phyloP scores from a whole-genome alignment of 176 grass and related monocot species.

The Cenchrus americanus region DNA sequence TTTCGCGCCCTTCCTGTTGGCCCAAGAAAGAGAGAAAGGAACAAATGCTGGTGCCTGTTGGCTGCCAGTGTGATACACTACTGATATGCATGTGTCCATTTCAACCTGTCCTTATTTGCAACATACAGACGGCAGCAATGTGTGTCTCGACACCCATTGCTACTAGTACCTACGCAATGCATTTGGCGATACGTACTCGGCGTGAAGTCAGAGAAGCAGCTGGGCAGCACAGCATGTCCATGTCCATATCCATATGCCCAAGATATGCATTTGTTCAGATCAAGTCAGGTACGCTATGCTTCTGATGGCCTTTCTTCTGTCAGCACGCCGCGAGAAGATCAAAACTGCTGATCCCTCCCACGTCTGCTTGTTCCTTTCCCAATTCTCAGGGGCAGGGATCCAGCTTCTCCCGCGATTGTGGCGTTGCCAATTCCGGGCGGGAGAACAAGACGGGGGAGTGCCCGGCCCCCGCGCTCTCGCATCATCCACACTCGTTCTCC shows the following conservation, averaged over 20 bases:
- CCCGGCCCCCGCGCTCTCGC: background rate
- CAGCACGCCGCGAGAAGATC: too few species aligned
- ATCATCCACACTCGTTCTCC: too few species aligned
- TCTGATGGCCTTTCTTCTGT: too few species aligned
- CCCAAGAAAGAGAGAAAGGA: too few species aligned
- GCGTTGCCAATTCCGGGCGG: background rate
- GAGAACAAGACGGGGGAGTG: too few species aligned
- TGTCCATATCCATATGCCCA: background rate
- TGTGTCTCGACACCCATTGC: background rate
- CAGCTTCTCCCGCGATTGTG: background rate
- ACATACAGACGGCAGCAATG: background rate
- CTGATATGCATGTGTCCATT: background rate
- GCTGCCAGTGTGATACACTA: background rate
- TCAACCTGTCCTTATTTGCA: background rate
- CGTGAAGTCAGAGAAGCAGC: slow-evolving; percentile 24
- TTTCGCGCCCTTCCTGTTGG: too few species aligned
- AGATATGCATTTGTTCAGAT: too few species aligned
- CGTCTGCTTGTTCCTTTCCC: background rate
- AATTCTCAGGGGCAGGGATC: background rate
- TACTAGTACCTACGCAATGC: background rate
- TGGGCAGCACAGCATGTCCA: background rate
- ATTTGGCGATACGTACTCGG: background rate
- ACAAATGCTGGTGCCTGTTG: background rate
- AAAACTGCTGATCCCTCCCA: too few species aligned
- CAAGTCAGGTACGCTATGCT: too few species aligned